Evolutionary conservation across 495 filamentous ascomycete genomes (phyloP).

Genomic region (Neurospora sublineolata): DNA sequence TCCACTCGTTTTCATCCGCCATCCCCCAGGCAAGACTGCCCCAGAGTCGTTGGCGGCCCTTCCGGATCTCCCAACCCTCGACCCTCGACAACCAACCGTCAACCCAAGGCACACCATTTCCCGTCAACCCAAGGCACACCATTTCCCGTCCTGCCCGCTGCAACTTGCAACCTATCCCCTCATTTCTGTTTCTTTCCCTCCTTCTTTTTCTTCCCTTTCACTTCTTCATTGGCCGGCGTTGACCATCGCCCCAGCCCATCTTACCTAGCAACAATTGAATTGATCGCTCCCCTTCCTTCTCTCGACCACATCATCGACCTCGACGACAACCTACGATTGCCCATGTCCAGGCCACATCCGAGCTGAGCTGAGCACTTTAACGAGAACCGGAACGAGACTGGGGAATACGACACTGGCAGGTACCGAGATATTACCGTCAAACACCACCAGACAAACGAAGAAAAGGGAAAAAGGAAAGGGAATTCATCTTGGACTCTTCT

Average conservation of each 20-base stretch:
- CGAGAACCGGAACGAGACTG: neutral
- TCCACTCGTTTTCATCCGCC: neutral
- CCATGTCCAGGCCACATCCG: neutral
- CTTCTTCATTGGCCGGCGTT: constrained; percentile 14
- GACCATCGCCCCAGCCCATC: constrained; percentile 1
- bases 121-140: neutral
- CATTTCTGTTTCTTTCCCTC: constrained; percentile 15
- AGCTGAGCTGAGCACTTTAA: neutral
- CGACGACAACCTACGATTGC: constrained; percentile 1
- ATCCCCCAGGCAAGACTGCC: neutral
- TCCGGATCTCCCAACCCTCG: neutral
- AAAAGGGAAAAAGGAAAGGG: neutral
- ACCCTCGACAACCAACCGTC: neutral
- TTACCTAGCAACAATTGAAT: constrained; percentile 2
- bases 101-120: neutral
- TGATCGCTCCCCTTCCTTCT: constrained; percentile 5
- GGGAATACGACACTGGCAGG: neutral
- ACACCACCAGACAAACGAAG: neutral
- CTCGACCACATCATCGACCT: constrained; percentile 2
- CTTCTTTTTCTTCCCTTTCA: constrained; percentile 11
- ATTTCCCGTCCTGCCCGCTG: neutral
- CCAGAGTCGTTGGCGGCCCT: neutral
- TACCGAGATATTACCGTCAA: neutral
- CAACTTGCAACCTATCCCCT: constrained; percentile 5
- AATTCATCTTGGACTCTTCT: neutral